phyloP scores from a whole-genome alignment of 208 protist species.

The Phytomonas francai region DNA sequence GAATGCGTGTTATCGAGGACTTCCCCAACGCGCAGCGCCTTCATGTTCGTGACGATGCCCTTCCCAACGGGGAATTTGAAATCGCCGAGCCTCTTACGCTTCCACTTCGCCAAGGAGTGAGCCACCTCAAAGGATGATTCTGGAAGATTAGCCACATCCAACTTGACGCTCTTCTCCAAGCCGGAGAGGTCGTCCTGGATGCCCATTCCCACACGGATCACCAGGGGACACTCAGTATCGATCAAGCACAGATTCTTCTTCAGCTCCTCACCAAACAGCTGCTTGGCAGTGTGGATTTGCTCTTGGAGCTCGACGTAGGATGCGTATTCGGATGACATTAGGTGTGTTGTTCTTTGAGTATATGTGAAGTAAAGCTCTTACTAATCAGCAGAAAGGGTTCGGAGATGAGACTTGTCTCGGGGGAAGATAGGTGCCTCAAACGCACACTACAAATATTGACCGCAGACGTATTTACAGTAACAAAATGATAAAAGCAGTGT shows the following conservation, averaged over 20 bases:
- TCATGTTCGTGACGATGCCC: conserved; percentile 84
- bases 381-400: not conserved
- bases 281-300: conserved; percentile 66
- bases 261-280: conserved; percentile 62
- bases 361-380: not conserved
- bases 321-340: conserved; percentile 29
- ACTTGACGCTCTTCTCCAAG: conserved; percentile 80
- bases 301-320: conserved; percentile 53
- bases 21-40: conserved; percentile 82
- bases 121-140: conserved; percentile 77
- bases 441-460: conserved; percentile 9
- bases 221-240: conserved; percentile 73
- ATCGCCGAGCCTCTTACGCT: conserved; percentile 74
- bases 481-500: conserved; percentile 6
- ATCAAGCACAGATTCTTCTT: conserved; percentile 60
- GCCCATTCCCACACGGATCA: conserved; percentile 71
- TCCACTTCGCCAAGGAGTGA: conserved; percentile 92
- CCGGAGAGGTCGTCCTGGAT: conserved; percentile 89
- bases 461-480: conserved; percentile 4
- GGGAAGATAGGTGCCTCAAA: not conserved
- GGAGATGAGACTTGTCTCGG: not conserved
- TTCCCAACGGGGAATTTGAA: conserved; percentile 68
- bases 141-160: conserved; percentile 74
- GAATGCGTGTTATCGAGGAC: conserved; percentile 85
- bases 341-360: conserved; percentile 6